These are phyloP conservation scores for Ceratobasidium sp. DNA, from an alignment of 1,284 basidiomycete species.

Conservation along the genomic window DNA sequence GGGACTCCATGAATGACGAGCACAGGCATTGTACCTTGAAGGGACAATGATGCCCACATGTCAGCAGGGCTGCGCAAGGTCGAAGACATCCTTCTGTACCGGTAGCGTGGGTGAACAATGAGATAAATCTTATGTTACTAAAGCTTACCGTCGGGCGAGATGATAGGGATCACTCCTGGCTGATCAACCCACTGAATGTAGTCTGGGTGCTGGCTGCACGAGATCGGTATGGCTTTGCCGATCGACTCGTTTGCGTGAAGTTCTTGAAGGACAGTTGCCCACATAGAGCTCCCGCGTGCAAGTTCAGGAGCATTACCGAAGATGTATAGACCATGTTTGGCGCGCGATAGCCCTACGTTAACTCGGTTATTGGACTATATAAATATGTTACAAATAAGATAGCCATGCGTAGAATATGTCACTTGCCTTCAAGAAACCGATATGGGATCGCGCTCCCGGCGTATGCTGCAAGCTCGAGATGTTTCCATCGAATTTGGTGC, in stretches of 20 bases:
- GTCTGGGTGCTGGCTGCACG: slow-evolving; percentile 71
- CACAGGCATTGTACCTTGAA: slow-evolving; percentile 64
- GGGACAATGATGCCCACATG: slow-evolving; percentile 78
- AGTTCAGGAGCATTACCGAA: slow-evolving; percentile 74
- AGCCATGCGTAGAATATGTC: neutral
- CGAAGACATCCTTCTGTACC: slow-evolving; percentile 71
- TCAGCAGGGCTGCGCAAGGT: slow-evolving; percentile 68
- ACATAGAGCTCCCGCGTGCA: slow-evolving; percentile 67
- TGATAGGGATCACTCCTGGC: slow-evolving; percentile 66
- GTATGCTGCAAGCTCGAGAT: slow-evolving; percentile 2
- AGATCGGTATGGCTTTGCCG: slow-evolving; percentile 69
- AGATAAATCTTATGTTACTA: slow-evolving; percentile 2
- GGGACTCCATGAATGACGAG: neutral
- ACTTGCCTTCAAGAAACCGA: slow-evolving; percentile 77
- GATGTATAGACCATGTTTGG: slow-evolving; percentile 77
- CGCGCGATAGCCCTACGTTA: slow-evolving; percentile 79
- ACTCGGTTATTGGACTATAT: slow-evolving; percentile 54
- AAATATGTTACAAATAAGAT: slow-evolving; percentile 34
- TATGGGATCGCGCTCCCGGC: slow-evolving; percentile 59
- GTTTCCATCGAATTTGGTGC: slow-evolving; percentile 54
- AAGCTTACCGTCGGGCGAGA: slow-evolving; percentile 70
- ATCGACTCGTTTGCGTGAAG: slow-evolving; percentile 64
- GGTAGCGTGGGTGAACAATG: neutral
- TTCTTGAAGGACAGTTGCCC: slow-evolving; percentile 70
- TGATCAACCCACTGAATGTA: slow-evolving; percentile 60